Base-by-base conservation (phyloP, 495 filamentous ascomycete species). In the Cercophora sp. region DNA sequence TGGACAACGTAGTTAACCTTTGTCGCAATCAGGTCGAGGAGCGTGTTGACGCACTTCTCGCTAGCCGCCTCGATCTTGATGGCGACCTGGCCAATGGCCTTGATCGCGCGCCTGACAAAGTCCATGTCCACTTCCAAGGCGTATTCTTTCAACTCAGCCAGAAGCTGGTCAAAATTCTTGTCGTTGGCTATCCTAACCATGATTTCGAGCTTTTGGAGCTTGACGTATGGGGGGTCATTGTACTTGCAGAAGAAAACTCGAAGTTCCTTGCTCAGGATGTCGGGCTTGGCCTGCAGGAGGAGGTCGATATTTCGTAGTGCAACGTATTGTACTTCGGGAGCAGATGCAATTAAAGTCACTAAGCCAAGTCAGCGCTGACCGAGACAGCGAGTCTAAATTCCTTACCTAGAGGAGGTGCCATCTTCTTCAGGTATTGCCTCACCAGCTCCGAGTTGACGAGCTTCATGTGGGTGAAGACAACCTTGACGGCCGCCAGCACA, bases 221-320 rank as follows among this genome's bases (percentile, higher is more conserved):
- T 98, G 69, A 98, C 86, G 63, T 98, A 98, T 13, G 89, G 90
- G 1, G 93, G 93, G 63, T 98, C 93, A 66, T 98, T 96, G 74
- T 98, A 98, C 74, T 98, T 98, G 85, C 93, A 98, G 74, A 97
- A 98, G 75, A 98, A 98, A 2, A 98, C 93, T 41, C 93, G 84
- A 45, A 98, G 84, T 70, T 98, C 93, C 67, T 97, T 97, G 72
- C 88, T 93, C 1, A 98, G 76, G 43, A 98, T 96, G 63, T 95
- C 91, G 2, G 93, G 91, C 59, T 96, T 89, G 57, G 95, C 91
- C 68, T 98, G 93, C 27, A 98, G 77, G 4, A 98, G 75, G 39
- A 98, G 83, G 56, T 97, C 93, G 62, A 97, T 97, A 63, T 98
- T 98, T 44, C 93, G 76, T 47, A 98, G 71, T 18, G 93, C 93